A percentile compares a stretch with the other conserved stretches of the same genome.
Evolutionary conservation across 2,329 filamentous ascomycete genomes (phyloP).

Genomic region (Phaeosphaeria sp.): DNA sequence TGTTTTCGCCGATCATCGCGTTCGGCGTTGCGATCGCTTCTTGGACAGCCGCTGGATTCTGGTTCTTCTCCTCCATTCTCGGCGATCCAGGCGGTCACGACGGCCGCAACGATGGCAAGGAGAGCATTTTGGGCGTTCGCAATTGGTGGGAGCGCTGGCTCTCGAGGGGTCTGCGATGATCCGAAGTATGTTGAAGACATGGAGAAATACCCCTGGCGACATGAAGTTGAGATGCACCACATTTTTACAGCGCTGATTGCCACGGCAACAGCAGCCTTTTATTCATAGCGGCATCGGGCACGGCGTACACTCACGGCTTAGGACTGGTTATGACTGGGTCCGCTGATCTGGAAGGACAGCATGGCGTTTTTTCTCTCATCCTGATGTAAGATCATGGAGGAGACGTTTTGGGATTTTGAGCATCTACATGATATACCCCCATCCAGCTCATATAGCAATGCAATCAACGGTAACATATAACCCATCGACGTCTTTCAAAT

Average conservation of each 20-base stretch:
- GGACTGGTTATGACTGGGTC: conserved; percentile 10
- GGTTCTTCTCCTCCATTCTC: conserved; percentile 66
- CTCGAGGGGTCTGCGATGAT: conserved; percentile 44
- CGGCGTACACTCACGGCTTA: conserved; percentile 15
- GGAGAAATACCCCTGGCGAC: background rate
- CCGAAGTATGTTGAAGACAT: background rate
- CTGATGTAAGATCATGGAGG: background rate
- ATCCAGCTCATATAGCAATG: background rate
- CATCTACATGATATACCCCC: conserved; percentile 8
- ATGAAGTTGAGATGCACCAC: background rate
- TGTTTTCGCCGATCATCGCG: conserved; percentile 64
- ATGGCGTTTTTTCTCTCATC: conserved; percentile 22
- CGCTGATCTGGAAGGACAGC: conserved; percentile 25
- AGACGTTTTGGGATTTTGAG: background rate
- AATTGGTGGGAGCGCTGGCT: conserved; percentile 69
- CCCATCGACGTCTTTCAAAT: background rate
- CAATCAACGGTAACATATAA: background rate
- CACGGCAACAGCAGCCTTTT: conserved; percentile 17
- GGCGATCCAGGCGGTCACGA: conserved; percentile 68
- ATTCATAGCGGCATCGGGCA: conserved; percentile 28
- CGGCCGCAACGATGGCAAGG: conserved; percentile 66
- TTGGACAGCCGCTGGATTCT: conserved; percentile 68
- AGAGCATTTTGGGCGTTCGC: conserved; percentile 64
- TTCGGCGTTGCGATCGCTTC: conserved; percentile 63
- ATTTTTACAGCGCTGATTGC: conserved; percentile 4